Base-by-base conservation (phyloP, 805 yeast species). In the Saccharomycodes ludwigii region DNA sequence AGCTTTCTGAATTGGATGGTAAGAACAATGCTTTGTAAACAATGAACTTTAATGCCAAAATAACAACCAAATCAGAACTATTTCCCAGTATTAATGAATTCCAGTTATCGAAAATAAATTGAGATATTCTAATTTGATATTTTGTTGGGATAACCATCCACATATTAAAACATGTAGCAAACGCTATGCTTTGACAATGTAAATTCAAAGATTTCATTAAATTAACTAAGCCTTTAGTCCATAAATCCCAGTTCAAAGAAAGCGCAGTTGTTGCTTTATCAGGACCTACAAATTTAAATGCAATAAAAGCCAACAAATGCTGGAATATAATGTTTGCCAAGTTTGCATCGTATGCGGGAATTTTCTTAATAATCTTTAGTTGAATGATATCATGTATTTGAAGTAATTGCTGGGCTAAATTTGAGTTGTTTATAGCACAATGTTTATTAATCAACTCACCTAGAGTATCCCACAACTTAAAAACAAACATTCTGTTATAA, bases 261-360 rank as follows among this genome's bases (percentile, higher is more conserved):
- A 28, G 20, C 4, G 27, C 20, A n/a, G 32, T 22, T 2, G 39
- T 34, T 6, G 32, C n/a, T 4, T 42, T 30, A 10, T 40, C n/a
- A n/a, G n/a, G n/a, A n/a, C n/a, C n/a, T n/a, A n/a, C 34, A 27
- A 43, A 47, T 24, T 43, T 43, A 14, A 45, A 42, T 4, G 44
- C 21, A 11, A 48, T 38, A 25, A 38, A 40, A 21, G 42, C 46
- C 8, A 54, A 28, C 5, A 49, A 18, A 30, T 49, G 47, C 32
- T 54, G 50, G 30, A 43, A 52, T 12, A 51, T 33, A 16, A 51
- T 36, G 27, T 48, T 49, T 3, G 53, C 48, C 16, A 43, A 27
- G 20, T 32, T 29, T 8, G 34, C 36, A 35, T 54, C 54, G 29
- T 51, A 43, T 10, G 56, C 52, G 13, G 55, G 39, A 12, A 46